Conservation (phyloP, 78 protist genomes). For the Protostelium mycophagum region DNA sequence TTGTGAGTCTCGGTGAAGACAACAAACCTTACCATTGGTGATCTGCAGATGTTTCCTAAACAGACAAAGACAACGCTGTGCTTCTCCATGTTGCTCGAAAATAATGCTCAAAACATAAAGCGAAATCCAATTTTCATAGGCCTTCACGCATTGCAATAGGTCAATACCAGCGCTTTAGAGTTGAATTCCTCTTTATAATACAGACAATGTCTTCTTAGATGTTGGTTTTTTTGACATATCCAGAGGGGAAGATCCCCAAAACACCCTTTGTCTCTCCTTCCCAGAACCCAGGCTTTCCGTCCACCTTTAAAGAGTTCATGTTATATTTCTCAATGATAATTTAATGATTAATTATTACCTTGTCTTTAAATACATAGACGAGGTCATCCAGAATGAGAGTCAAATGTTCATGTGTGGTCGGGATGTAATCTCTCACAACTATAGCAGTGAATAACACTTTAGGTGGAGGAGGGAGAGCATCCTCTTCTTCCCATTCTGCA, state of each 20-base stretch:
- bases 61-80: slow-evolving; percentile 10
- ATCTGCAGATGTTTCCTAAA: slow-evolving; percentile 1
- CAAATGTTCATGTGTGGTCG: slow-evolving; percentile 28
- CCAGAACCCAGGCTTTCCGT: slow-evolving; percentile 21
- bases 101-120: too few relatives aligned
- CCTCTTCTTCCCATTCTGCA: slow-evolving; percentile 27
- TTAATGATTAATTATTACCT: not conserved
- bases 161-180: too few relatives aligned
- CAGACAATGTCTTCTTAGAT: too few relatives aligned
- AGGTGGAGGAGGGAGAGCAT: slow-evolving; percentile 31
- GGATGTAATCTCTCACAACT: slow-evolving; percentile 48
- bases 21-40: slow-evolving; percentile 6
- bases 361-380: slow-evolving; percentile 49
- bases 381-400: slow-evolving; percentile 55
- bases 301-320: not conserved
- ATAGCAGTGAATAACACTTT: slow-evolving; percentile 33
- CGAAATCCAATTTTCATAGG: too few relatives aligned
- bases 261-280: slow-evolving; percentile 65
- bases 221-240: slow-evolving; percentile 13
- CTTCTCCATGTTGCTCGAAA: not conserved
- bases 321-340: not conserved
- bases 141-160: too few relatives aligned
- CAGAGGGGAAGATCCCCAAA: slow-evolving; percentile 37
- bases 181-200: too few relatives aligned
- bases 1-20: not conserved